These are phyloP conservation scores for Neostapfia colusana DNA, from an alignment of 176 grass and related monocot genomes.

Conservation along the genomic window DNA sequence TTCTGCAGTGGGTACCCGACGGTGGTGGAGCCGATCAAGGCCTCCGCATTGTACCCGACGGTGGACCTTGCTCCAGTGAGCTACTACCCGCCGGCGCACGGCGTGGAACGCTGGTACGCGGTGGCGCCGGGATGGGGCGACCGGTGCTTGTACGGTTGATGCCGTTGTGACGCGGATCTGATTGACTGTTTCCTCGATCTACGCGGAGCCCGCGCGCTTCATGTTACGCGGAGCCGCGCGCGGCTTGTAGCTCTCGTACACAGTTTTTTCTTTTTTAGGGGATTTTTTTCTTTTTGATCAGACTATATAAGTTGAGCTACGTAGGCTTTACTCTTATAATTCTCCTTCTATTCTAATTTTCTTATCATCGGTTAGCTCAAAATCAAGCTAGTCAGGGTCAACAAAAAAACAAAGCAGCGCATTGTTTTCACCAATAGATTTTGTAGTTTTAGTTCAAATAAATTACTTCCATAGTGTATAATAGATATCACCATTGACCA, in stretches of 20 bases:
- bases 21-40: background rate
- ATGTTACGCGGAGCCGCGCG: background rate
- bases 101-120: constrained; percentile 12
- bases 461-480: background rate
- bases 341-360: no score
- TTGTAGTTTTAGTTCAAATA: no score
- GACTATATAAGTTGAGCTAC: no score
- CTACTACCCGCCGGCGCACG: constrained; percentile 35
- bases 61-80: constrained; percentile 39
- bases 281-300: no score
- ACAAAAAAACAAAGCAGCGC: no score
- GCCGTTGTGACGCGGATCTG: background rate
- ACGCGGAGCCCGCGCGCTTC: background rate
- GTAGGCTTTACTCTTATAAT: no score
- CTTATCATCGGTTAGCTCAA: no score
- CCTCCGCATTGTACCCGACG: constrained; percentile 32
- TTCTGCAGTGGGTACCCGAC: constrained; percentile 16
- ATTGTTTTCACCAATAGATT: no score
- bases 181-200: constrained; percentile 17
- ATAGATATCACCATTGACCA: background rate
- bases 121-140: constrained; percentile 28
- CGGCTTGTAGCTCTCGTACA: background rate
- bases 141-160: constrained; percentile 42
- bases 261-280: no score
- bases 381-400: no score